Percentiles rank a stretch among this genome's conserved stretches.
Evolutionary conservation across 768 basidiomycete genomes (phyloP).

Genomic region (Symmetrospora coprosmae): DNA sequence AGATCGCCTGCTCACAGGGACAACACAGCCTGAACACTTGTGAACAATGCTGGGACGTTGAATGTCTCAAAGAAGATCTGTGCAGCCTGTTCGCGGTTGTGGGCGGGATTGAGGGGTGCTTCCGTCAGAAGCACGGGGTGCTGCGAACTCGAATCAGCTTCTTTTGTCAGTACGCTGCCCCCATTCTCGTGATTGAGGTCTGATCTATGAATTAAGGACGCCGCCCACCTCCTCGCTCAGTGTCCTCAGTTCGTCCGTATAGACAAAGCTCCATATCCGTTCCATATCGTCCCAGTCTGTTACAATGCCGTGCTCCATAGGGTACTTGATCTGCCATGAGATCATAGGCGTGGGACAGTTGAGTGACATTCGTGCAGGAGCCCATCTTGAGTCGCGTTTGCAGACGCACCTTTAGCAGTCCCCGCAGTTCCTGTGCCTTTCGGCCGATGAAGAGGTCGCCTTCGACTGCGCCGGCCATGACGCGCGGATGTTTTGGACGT

Average conservation of each 20-base stretch:
- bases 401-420: slow-evolving; percentile 55
- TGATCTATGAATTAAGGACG: background rate
- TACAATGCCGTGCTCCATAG: slow-evolving; percentile 97
- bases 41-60: slow-evolving; percentile 95
- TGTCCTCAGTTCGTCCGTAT: slow-evolving; percentile 85
- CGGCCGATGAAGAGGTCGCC: slow-evolving; percentile 92
- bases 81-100: slow-evolving; percentile 88
- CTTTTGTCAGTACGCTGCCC: background rate
- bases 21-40: slow-evolving; percentile 89
- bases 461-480: slow-evolving; percentile 94
- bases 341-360: background rate
- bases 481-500: slow-evolving; percentile 88
- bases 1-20: slow-evolving; percentile 53
- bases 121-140: slow-evolving; percentile 96
- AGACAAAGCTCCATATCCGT: slow-evolving; percentile 96
- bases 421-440: slow-evolving; percentile 86
- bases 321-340: slow-evolving; percentile 52
- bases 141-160: slow-evolving; percentile 44
- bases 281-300: slow-evolving; percentile 99
- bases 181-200: background rate
- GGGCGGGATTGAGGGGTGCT: slow-evolving; percentile 89
- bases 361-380: background rate
- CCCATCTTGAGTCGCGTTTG: background rate
- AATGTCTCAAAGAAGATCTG: slow-evolving; percentile 99
- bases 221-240: slow-evolving; percentile 79